These are phyloP conservation scores for Fusarium miscanthi DNA, from an alignment of 2,329 filamentous ascomycete genomes.

Conservation along the genomic window DNA sequence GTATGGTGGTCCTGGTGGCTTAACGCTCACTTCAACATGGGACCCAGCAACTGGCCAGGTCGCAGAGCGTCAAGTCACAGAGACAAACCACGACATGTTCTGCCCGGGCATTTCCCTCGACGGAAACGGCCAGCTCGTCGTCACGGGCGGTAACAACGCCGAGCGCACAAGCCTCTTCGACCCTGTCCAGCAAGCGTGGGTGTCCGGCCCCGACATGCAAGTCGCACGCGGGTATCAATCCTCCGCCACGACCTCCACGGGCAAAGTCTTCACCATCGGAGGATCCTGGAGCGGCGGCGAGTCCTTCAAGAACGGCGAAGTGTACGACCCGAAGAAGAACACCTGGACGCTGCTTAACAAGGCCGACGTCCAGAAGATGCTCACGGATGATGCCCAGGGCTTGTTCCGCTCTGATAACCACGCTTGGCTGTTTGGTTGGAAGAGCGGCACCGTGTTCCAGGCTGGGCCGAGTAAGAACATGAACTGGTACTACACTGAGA, in stretches of 20 bases:
- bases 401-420: conserved; percentile 54
- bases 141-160: conserved; percentile 65
- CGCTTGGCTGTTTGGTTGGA: conserved; percentile 51
- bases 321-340: conserved; percentile 24
- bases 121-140: conserved; percentile 60
- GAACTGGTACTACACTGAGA: conserved; percentile 64
- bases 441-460: conserved; percentile 62
- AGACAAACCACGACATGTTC: conserved; percentile 67
- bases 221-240: conserved; percentile 27
- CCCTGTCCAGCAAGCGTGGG: conserved; percentile 15
- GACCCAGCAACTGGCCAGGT: conserved; percentile 23
- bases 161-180: conserved; percentile 62
- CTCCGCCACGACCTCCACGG: conserved; percentile 24
- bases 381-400: conserved; percentile 62
- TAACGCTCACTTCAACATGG: conserved; percentile 23
- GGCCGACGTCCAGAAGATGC: conserved; percentile 57
- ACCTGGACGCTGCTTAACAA: conserved; percentile 40
- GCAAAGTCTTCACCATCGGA: conserved; percentile 30
- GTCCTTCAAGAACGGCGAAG: conserved; percentile 23
- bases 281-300: conserved; percentile 28
- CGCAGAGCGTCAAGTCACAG: conserved; percentile 38
- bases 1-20: conserved; percentile 1
- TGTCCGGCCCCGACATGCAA: conserved; percentile 12
- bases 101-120: conserved; percentile 66
- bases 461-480: conserved; percentile 63